Evolutionary conservation across 768 basidiomycete species (phyloP).

Genomic region (Tephrocybe sp.): DNA sequence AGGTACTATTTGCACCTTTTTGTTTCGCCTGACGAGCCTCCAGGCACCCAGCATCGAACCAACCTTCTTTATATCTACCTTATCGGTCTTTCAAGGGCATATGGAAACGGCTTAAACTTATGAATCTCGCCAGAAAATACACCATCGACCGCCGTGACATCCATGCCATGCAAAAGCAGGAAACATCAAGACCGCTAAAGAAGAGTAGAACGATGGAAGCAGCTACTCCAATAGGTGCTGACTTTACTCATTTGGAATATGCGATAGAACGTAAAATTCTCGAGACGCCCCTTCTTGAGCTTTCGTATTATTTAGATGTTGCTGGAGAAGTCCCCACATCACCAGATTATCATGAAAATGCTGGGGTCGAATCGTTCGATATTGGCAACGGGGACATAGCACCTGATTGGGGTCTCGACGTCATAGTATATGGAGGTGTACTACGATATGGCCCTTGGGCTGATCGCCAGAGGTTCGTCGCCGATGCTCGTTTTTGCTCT

Average conservation of each 20-base stretch:
- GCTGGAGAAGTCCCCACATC: slow-evolving; percentile 68
- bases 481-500: not conserved
- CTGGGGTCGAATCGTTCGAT: slow-evolving; percentile 49
- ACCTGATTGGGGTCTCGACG: slow-evolving; percentile 92
- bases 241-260: slow-evolving; percentile 70
- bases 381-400: slow-evolving; percentile 84
- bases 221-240: slow-evolving; percentile 51
- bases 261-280: slow-evolving; percentile 83
- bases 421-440: slow-evolving; percentile 72
- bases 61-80: slow-evolving; percentile 31
- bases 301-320: slow-evolving; percentile 85
- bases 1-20: not conserved
- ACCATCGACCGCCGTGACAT: slow-evolving; percentile 30
- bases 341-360: slow-evolving; percentile 23
- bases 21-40: not conserved
- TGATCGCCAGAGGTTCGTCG: slow-evolving; percentile 76
- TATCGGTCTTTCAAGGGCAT: slow-evolving; percentile 44
- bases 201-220: slow-evolving; percentile 43
- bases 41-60: slow-evolving; percentile 31
- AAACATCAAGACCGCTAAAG: slow-evolving; percentile 16
- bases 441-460: slow-evolving; percentile 95
- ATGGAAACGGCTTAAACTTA: slow-evolving; percentile 54
- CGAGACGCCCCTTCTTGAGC: slow-evolving; percentile 71
- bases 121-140: slow-evolving; percentile 35
- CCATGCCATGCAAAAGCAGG: slow-evolving; percentile 20